Percentiles rank a stretch among this genome's conserved stretches.
Evolutionary conservation across 1,284 basidiomycete species (phyloP).

Genomic region (Puccinia polysora): DNA sequence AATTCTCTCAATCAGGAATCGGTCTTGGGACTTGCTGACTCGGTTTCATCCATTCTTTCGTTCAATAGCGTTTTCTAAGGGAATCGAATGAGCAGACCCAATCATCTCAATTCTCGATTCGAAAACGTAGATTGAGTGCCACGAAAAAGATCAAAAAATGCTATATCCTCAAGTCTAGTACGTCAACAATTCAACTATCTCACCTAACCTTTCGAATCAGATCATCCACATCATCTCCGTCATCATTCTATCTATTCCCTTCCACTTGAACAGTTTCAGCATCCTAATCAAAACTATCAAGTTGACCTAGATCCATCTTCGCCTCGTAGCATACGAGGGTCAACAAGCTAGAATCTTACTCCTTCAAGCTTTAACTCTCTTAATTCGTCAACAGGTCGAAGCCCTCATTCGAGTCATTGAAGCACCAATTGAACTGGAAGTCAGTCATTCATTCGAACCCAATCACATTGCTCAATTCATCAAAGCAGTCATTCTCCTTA

Average conservation of each 20-base stretch:
- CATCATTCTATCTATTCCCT: too few relatives aligned
- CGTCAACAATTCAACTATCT: background rate
- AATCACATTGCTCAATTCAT: too few relatives aligned
- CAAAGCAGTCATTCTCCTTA: too few relatives aligned
- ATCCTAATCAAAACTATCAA: background rate
- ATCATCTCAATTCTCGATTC: slow-evolving; percentile 5
- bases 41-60: background rate
- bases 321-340: slow-evolving; percentile 20
- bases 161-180: slow-evolving; percentile 23
- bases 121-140: slow-evolving; percentile 10
- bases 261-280: too few relatives aligned
- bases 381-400: slow-evolving; percentile 39
- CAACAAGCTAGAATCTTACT: slow-evolving; percentile 26
- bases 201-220: background rate
- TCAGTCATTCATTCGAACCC: too few relatives aligned
- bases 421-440: slow-evolving; percentile 22
- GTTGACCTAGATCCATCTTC: background rate
- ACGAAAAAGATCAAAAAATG: slow-evolving; percentile 7
- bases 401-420: slow-evolving; percentile 8
- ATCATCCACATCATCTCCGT: too few relatives aligned
- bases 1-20: background rate
- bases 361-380: slow-evolving; percentile 24
- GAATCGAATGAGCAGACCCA: slow-evolving; percentile 30
- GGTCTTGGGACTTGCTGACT: too few relatives aligned
- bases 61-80: slow-evolving; percentile 29